A percentile compares a stretch with the other conserved stretches of the same genome.
These are phyloP conservation scores for Exutisphaerella laricina DNA, from an alignment of 2,329 filamentous ascomycete genomes.

Conservation along the genomic window DNA sequence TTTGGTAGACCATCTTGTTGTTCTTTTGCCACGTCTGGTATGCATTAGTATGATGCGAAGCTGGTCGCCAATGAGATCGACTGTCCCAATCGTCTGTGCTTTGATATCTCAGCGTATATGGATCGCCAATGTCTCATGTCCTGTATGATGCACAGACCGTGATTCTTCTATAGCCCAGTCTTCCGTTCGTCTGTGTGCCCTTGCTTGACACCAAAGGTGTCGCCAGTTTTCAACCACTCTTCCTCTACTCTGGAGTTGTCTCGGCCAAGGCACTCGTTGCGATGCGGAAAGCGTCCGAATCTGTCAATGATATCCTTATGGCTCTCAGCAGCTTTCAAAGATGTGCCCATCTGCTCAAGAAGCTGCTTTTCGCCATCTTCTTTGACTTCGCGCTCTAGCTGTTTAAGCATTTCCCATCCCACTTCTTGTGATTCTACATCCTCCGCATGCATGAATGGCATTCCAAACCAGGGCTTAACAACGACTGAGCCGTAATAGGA, in stretches of 20 bases:
- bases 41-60: too few relatives aligned
- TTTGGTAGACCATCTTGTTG: too few relatives aligned
- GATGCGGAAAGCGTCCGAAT: constrained; percentile 57
- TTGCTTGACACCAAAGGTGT: constrained; percentile 38
- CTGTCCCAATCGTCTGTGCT: too few relatives aligned
- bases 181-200: constrained; percentile 9
- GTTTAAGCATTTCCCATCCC: constrained; percentile 29
- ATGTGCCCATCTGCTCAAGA: constrained; percentile 28
- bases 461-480: constrained; percentile 52
- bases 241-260: constrained; percentile 47
- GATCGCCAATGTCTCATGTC: too few relatives aligned
- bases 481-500: constrained; percentile 17
- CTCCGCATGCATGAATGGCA: constrained; percentile 58
- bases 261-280: constrained; percentile 50
- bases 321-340: constrained; percentile 38
- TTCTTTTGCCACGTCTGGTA: too few relatives aligned
- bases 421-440: constrained; percentile 42
- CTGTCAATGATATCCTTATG: constrained; percentile 48
- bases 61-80: too few relatives aligned
- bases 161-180: not conserved
- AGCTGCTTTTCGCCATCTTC: constrained; percentile 32
- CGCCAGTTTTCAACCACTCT: constrained; percentile 44
- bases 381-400: constrained; percentile 22
- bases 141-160: too few relatives aligned
- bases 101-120: too few relatives aligned